Evolutionary conservation across 2,329 filamentous ascomycete genomes (phyloP).

Genomic region (Calonectria leucothoes): DNA sequence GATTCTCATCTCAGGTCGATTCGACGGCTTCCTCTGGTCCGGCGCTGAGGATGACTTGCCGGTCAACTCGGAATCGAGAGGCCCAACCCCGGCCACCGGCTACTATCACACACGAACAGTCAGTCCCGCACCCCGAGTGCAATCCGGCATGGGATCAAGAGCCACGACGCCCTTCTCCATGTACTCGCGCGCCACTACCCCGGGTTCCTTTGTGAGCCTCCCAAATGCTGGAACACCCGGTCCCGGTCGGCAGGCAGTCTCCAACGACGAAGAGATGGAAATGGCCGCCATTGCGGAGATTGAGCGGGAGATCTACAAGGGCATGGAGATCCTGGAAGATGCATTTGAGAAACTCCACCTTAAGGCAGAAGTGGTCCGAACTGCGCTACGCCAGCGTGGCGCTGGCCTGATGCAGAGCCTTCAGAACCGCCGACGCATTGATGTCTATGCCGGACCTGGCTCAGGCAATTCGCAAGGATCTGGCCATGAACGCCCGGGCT

Average conservation of each 20-base stretch:
- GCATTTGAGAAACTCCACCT: conserved; percentile 93
- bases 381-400: conserved; percentile 81
- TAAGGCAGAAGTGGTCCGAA: conserved; percentile 84
- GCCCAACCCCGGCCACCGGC: conserved; percentile 64
- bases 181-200: conserved; percentile 68
- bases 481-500: conserved; percentile 57
- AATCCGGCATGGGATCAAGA: conserved; percentile 57
- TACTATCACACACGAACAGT: conserved; percentile 53
- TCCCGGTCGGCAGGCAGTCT: conserved; percentile 71
- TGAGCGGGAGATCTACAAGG: conserved; percentile 90
- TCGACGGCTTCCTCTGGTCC: conserved; percentile 95
- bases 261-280: conserved; percentile 93
- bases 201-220: conserved; percentile 68
- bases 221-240: conserved; percentile 60
- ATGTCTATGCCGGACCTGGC: conserved; percentile 61
- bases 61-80: conserved; percentile 62
- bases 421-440: conserved; percentile 69
- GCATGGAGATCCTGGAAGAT: conserved; percentile 95
- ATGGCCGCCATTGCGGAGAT: conserved; percentile 91
- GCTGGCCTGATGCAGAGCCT: conserved; percentile 78
- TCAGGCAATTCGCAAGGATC: conserved; percentile 60
- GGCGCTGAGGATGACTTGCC: conserved; percentile 76
- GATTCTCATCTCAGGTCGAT: conserved; percentile 91
- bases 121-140: conserved; percentile 54
- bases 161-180: conserved; percentile 61